Percentiles rank a stretch among this genome's conserved stretches.
These are phyloP conservation scores for Solanum aculeatissimum DNA, from an alignment of 305 asterid genomes.

Conservation along the genomic window DNA sequence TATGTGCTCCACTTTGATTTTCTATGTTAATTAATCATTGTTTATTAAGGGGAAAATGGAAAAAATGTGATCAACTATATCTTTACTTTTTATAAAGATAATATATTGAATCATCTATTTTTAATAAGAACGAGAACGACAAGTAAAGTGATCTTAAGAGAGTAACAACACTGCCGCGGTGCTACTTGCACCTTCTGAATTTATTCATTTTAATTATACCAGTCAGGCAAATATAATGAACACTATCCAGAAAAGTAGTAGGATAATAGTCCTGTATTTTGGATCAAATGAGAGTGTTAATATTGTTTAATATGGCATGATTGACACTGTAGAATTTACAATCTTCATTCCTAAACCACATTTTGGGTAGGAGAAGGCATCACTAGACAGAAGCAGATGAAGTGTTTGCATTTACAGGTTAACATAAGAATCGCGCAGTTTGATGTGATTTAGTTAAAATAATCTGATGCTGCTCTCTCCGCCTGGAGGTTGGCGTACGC, in stretches of 20 bases:
- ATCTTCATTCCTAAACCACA: background rate
- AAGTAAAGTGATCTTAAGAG: background rate
- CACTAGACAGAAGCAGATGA: background rate
- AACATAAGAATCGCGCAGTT: background rate
- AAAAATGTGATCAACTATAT: background rate
- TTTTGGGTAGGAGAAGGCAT: background rate
- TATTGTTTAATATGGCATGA: background rate
- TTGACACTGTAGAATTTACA: background rate
- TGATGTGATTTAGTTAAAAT: slow-evolving; percentile 15
- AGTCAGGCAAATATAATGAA: background rate
- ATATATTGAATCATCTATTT: background rate
- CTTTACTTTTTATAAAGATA: background rate
- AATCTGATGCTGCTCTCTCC: slow-evolving; percentile 82
- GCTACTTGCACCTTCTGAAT: background rate
- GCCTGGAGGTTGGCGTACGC: slow-evolving; percentile 81
- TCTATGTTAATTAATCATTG: background rate
- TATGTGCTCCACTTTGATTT: background rate
- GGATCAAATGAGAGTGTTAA: background rate
- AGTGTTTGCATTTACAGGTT: background rate
- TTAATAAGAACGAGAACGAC: background rate
- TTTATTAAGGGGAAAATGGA: background rate
- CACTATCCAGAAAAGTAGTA: background rate
- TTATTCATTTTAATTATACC: background rate
- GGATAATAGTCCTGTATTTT: background rate
- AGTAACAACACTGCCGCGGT: background rate